These are phyloP conservation scores for Ceratocystis destructans DNA, from an alignment of 2,329 filamentous ascomycete genomes.

Conservation along the genomic window DNA sequence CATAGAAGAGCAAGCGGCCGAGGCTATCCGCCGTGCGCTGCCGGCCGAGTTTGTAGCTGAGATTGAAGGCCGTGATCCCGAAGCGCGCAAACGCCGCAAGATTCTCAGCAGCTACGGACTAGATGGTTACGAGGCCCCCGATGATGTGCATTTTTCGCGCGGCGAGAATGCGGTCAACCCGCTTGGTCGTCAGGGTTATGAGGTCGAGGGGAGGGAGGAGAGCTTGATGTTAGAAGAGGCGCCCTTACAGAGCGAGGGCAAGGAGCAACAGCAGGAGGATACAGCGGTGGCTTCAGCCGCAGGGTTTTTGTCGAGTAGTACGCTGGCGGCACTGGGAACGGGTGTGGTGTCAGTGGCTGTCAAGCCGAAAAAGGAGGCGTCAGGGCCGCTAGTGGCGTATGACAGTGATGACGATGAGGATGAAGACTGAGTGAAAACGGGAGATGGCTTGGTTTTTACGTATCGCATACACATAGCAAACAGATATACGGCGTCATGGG, in stretches of 20 bases:
- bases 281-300: constrained; percentile 27
- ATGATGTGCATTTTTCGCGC: constrained; percentile 82
- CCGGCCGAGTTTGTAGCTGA: constrained; percentile 86
- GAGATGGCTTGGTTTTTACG: constrained; percentile 1
- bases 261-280: constrained; percentile 23
- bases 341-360: constrained; percentile 41
- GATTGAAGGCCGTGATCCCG: constrained; percentile 80
- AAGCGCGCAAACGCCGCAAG: constrained; percentile 75
- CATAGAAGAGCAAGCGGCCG: constrained; percentile 91
- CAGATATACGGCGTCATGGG: constrained; percentile 4
- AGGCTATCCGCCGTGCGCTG: constrained; percentile 75
- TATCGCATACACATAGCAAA: constrained; percentile 19
- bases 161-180: constrained; percentile 56
- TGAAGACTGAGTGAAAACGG: constrained; percentile 16
- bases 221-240: constrained; percentile 43
- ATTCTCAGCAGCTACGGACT: constrained; percentile 81
- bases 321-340: constrained; percentile 61
- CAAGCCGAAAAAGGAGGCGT: constrained; percentile 38
- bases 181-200: constrained; percentile 42
- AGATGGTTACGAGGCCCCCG: constrained; percentile 83
- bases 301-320: constrained; percentile 71
- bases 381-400: constrained; percentile 73
- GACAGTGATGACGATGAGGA: constrained; percentile 49
- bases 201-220: constrained; percentile 44
- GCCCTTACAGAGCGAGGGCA: constrained; percentile 34